phyloP scores from a whole-genome alignment of 2,329 filamentous ascomycete species.

The Pseudogymnoascus pannorum region DNA sequence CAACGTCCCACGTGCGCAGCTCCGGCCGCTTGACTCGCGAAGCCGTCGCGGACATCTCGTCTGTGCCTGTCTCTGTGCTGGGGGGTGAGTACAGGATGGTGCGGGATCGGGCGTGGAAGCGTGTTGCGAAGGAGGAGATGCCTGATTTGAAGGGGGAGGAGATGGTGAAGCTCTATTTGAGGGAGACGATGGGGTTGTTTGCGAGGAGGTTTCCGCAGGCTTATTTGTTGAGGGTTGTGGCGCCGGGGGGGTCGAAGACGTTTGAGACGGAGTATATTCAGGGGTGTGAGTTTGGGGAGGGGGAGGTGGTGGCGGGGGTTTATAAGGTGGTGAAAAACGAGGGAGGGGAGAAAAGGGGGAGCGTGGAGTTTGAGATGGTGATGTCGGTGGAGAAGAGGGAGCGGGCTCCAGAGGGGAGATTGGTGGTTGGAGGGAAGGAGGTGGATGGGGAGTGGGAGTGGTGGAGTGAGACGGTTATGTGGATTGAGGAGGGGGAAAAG shows the following conservation, averaged over 20 bases:
- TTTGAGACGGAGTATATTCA: background rate
- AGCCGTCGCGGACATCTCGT: background rate
- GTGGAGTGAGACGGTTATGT: conserved; percentile 12
- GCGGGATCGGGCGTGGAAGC: background rate
- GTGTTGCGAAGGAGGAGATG: background rate
- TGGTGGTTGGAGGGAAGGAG: background rate
- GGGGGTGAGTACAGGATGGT: background rate
- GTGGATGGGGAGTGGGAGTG: background rate
- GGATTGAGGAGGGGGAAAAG: conserved; percentile 8
- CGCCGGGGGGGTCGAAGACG: background rate
- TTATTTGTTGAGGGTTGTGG: conserved; percentile 1
- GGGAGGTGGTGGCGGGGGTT: too few relatives aligned
- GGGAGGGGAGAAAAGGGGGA: background rate
- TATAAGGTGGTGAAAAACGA: background rate
- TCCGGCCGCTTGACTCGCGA: background rate
- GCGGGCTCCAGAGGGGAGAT: background rate
- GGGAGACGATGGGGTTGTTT: conserved; percentile 9
- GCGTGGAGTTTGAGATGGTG: conserved; percentile 11
- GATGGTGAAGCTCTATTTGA: conserved; percentile 7
- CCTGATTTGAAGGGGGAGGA: background rate
- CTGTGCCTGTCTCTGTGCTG: background rate
- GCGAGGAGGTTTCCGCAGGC: conserved; percentile 5
- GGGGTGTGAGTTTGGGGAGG: background rate
- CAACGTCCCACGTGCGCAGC: background rate
- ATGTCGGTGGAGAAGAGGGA: background rate